Evolutionary conservation across 176 grass and related monocot genomes (phyloP).

Genomic region (Triticum dicoccoides): DNA sequence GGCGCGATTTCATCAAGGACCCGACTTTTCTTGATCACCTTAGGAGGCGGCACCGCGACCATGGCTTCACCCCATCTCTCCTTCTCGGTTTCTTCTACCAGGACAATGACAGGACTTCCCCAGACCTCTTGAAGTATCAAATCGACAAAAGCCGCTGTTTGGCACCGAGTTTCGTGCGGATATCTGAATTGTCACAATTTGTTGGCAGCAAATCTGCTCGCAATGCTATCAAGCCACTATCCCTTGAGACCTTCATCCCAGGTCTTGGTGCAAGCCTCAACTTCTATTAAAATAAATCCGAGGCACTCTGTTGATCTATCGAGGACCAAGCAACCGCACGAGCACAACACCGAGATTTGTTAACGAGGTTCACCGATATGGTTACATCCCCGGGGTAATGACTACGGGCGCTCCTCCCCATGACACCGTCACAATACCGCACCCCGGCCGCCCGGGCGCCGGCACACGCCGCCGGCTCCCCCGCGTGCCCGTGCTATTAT

Average conservation of each 20-base stretch:
- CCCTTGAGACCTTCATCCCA: slow-evolving; percentile 26
- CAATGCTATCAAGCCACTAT: not conserved
- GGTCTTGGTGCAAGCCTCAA: slow-evolving; percentile 30
- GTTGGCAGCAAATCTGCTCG: not conserved
- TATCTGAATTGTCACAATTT: slow-evolving; percentile 3
- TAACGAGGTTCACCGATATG: too few species aligned
- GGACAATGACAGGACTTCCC: not conserved
- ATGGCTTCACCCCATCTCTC: slow-evolving; percentile 30
- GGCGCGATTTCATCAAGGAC: slow-evolving; percentile 13
- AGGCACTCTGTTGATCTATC: too few species aligned
- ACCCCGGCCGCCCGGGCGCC: too few species aligned
- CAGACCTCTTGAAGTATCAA: slow-evolving; percentile 18
- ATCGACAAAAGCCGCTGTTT: slow-evolving; percentile 16
- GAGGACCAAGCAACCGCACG: too few species aligned
- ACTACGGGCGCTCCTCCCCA: too few species aligned
- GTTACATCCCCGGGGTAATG: too few species aligned
- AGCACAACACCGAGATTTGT: too few species aligned
- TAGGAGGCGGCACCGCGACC: not conserved
- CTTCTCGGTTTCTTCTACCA: slow-evolving; percentile 36
- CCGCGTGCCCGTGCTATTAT: too few species aligned
- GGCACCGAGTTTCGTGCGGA: slow-evolving; percentile 19
- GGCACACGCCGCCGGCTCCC: too few species aligned
- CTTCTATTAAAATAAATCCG: too few species aligned
- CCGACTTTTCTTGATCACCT: slow-evolving; percentile 8
- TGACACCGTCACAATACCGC: too few species aligned